phyloP scores from a whole-genome alignment of 805 yeast species.

The Starmerella stigmatis region DNA sequence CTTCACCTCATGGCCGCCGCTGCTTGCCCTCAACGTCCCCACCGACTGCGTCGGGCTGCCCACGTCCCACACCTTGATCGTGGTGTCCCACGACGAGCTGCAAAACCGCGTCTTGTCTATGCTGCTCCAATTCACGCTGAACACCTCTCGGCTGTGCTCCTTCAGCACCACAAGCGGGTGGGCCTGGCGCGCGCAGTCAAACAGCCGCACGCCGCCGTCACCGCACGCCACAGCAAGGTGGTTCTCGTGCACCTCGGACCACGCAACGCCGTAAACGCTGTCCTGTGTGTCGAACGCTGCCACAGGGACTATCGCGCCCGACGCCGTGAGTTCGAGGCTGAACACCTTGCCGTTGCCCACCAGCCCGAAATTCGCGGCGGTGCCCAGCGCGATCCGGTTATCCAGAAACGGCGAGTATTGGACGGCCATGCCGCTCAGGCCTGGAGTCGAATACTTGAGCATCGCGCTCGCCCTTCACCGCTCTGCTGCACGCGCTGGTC shows the following conservation, averaged over 20 bases:
- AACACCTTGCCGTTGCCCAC: conserved; percentile 86
- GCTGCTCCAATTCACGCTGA: conserved; percentile 63
- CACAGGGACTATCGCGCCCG: conserved; percentile 50
- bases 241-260: conserved; percentile 88
- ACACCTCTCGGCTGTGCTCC: conserved; percentile 71
- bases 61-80: conserved; percentile 44
- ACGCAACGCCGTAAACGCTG: conserved; percentile 74
- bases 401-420: conserved; percentile 89
- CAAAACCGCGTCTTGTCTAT: conserved; percentile 59
- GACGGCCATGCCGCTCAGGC: conserved; percentile 78
- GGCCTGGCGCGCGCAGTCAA: conserved; percentile 47
- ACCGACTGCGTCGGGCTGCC: conserved; percentile 13
- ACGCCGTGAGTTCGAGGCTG: conserved; percentile 54
- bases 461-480: too few relatives aligned
- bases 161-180: conserved; percentile 31
- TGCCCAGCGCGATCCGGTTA: conserved; percentile 77
- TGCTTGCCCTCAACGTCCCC: conserved; percentile 24
- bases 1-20: conserved; percentile 50
- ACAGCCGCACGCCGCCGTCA: conserved; percentile 76
- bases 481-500: too few relatives aligned
- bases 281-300: conserved; percentile 80
- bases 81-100: conserved; percentile 87
- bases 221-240: conserved; percentile 78
- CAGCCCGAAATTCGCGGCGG: conserved; percentile 85
- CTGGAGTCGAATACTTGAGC: conserved; percentile 64